Percentiles rank a stretch among this genome's conserved stretches.
phyloP scores from a whole-genome alignment of 2,329 filamentous ascomycete species.

The Orbilia brochopaga region DNA sequence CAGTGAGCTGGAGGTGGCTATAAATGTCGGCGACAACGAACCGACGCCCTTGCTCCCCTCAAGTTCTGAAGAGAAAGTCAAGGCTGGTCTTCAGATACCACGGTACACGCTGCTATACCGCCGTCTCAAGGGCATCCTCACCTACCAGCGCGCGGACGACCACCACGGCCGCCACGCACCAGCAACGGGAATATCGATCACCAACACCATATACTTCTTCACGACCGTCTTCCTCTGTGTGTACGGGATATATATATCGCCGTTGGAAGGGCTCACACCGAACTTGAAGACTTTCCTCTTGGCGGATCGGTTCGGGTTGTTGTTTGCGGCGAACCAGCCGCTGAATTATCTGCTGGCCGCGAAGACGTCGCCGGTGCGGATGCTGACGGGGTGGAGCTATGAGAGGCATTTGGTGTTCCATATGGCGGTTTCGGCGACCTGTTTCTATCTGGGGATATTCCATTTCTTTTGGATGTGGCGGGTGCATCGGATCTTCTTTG shows the following conservation, averaged over 20 bases:
- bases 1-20: constrained; percentile 6
- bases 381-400: constrained; percentile 69
- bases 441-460: constrained; percentile 67
- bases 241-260: constrained; percentile 42
- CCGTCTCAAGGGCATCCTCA: constrained; percentile 38
- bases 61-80: not conserved
- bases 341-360: constrained; percentile 69
- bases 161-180: constrained; percentile 18
- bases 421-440: constrained; percentile 67
- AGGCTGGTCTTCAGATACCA: constrained; percentile 16
- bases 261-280: constrained; percentile 1
- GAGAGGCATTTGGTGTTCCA: constrained; percentile 72
- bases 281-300: constrained; percentile 62
- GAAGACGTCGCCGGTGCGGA: constrained; percentile 70
- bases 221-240: constrained; percentile 41
- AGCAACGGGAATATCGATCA: constrained; percentile 27
- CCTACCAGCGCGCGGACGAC: constrained; percentile 42
- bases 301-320: constrained; percentile 65
- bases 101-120: constrained; percentile 39
- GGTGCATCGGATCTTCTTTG: constrained; percentile 54
- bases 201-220: constrained; percentile 33
- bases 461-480: constrained; percentile 65
- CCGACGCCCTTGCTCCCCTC: constrained; percentile 24
- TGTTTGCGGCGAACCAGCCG: constrained; percentile 63
- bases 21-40: constrained; percentile 18